A percentile compares a stretch with the other conserved stretches of the same genome.
These are phyloP conservation scores for Boletales sp. DNA, from an alignment of 768 basidiomycete species.

Conservation along the genomic window DNA sequence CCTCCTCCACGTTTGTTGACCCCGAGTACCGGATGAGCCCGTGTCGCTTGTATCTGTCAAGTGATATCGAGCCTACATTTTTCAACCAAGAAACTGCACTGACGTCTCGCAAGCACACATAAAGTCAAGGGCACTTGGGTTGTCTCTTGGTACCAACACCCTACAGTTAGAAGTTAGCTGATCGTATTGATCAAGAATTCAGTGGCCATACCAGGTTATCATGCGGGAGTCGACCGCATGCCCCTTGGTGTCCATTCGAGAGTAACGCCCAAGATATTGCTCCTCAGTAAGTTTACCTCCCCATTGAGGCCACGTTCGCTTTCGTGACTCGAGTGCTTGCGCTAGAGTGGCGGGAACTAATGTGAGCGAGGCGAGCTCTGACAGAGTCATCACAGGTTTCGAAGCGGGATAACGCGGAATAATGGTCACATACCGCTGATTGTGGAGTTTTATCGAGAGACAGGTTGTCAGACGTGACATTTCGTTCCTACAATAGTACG, in stretches of 20 bases:
- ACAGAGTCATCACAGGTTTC: slow-evolving; percentile 3
- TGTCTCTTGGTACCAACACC: slow-evolving; percentile 53
- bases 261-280: slow-evolving; percentile 44
- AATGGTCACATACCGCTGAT: background rate
- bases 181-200: background rate
- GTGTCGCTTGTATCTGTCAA: slow-evolving; percentile 33
- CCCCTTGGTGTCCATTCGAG: slow-evolving; percentile 37
- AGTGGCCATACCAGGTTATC: slow-evolving; percentile 44
- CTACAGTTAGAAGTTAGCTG: slow-evolving; percentile 27
- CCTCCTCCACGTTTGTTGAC: slow-evolving; percentile 26
- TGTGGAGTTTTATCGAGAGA: background rate
- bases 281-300: slow-evolving; percentile 40
- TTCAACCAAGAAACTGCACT: slow-evolving; percentile 17
- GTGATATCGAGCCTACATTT: background rate
- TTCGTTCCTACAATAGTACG: background rate
- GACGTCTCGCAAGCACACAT: slow-evolving; percentile 63
- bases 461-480: background rate
- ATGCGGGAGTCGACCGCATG: slow-evolving; percentile 44
- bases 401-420: background rate
- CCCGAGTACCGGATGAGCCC: slow-evolving; percentile 28
- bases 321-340: slow-evolving; percentile 42
- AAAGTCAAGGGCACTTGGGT: slow-evolving; percentile 51
- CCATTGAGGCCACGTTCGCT: slow-evolving; percentile 41
- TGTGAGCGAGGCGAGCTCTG: slow-evolving; percentile 30
- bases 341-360: slow-evolving; percentile 46